Percentiles rank a stretch among this genome's conserved stretches.
These are phyloP conservation scores for Phytophthora constricta DNA, from an alignment of 352 stramenopile genomes.

Conservation along the genomic window DNA sequence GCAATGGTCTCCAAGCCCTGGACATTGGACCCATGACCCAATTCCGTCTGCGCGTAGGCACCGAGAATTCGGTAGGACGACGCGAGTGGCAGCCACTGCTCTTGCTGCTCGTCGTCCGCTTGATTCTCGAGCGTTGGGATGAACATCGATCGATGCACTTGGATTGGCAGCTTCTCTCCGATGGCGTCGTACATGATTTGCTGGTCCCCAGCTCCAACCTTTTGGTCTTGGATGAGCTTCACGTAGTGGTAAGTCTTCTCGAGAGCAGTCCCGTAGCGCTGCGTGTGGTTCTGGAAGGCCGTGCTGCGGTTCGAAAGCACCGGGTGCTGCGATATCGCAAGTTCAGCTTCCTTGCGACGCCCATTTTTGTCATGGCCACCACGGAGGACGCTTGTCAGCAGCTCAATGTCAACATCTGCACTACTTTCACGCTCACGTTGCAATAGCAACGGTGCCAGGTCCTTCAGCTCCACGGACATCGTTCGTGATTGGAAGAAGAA, in stretches of 20 bases:
- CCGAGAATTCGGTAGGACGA: constrained; percentile 18
- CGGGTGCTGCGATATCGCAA: constrained; percentile 13
- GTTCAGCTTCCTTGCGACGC: constrained; percentile 18
- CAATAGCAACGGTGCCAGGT: constrained; percentile 20
- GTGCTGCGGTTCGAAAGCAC: constrained; percentile 15
- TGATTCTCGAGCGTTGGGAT: constrained; percentile 24
- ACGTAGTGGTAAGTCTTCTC: constrained; percentile 22
- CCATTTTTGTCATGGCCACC: constrained; percentile 19
- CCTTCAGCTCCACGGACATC: constrained; percentile 17
- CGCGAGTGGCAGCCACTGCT: constrained; percentile 18
- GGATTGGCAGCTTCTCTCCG: constrained; percentile 22
- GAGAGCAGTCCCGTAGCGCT: constrained; percentile 8
- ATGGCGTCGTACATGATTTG: constrained; percentile 29
- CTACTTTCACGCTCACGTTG: constrained; percentile 10
- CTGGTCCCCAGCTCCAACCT: constrained; percentile 18
- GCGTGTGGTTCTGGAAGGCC: constrained; percentile 20
- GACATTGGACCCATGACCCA: constrained; percentile 19
- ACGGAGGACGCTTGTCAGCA: constrained; percentile 22
- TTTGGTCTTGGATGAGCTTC: constrained; percentile 22
- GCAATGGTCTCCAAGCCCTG: constrained; percentile 23
- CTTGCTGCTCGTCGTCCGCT: constrained; percentile 22
- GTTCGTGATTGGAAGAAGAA: background rate
- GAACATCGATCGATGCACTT: constrained; percentile 29
- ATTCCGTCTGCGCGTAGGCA: constrained; percentile 21
- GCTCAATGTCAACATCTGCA: constrained; percentile 9